Percentiles rank a stretch among this genome's conserved stretches.
Evolutionary conservation across 768 basidiomycete species (phyloP).

Genomic region (Boletus pseudo-olivaceus): DNA sequence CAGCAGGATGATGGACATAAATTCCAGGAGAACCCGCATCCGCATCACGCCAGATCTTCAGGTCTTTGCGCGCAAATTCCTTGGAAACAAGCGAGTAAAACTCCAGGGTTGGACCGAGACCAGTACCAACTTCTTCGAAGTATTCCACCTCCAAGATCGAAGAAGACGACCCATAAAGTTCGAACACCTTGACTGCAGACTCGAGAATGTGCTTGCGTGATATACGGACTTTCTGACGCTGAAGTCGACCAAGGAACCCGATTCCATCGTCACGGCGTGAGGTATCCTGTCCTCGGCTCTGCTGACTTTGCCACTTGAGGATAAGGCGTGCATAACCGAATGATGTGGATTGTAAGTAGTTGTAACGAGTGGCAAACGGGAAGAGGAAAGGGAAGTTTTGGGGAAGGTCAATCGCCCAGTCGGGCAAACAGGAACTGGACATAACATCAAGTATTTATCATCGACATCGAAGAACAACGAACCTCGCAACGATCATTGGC

Average conservation of each 20-base stretch:
- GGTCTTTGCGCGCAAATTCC: slow-evolving; percentile 85
- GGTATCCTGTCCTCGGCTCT: slow-evolving; percentile 71
- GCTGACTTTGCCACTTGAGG: slow-evolving; percentile 90
- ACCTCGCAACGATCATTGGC: slow-evolving; percentile 99
- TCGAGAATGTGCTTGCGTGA: slow-evolving; percentile 93
- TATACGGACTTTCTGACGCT: slow-evolving; percentile 95
- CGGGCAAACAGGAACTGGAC: slow-evolving; percentile 85
- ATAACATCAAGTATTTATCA: slow-evolving; percentile 1
- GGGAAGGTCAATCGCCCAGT: slow-evolving; percentile 95
- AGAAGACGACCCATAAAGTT: slow-evolving; percentile 91
- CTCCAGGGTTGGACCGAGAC: slow-evolving; percentile 94
- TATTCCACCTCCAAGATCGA: slow-evolving; percentile 97
- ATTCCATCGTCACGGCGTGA: slow-evolving; percentile 87
- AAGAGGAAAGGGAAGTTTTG: slow-evolving; percentile 98
- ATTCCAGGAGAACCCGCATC: slow-evolving; percentile 57
- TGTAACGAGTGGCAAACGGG: slow-evolving; percentile 96
- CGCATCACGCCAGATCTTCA: slow-evolving; percentile 90
- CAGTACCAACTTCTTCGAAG: slow-evolving; percentile 98
- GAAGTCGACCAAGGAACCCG: slow-evolving; percentile 86
- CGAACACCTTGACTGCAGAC: slow-evolving; percentile 94
- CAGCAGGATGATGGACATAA: slow-evolving; percentile 81
- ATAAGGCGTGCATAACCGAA: slow-evolving; percentile 97
- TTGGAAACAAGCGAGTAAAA: slow-evolving; percentile 97
- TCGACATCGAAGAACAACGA: slow-evolving; percentile 17
- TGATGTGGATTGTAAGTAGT: slow-evolving; percentile 95